Base-by-base conservation (phyloP, 2,329 filamentous ascomycete species). In the Pyricularia sp. region DNA sequence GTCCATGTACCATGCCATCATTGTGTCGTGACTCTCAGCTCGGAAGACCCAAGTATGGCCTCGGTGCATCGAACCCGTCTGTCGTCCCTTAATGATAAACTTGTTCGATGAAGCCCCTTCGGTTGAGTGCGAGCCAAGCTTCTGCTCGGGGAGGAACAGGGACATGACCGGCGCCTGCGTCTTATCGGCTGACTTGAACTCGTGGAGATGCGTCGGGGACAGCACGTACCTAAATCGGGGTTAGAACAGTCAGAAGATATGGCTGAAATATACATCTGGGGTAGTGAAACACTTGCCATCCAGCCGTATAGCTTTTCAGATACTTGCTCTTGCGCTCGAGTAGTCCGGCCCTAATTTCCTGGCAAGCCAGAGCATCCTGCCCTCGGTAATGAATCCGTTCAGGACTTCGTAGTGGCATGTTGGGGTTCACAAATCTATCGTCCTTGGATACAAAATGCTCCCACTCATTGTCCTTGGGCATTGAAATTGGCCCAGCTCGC, bases 311-410 rank as follows among this genome's bases (percentile, higher is more conserved):
- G 78, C 94, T 97, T 83, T 97, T 98, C 71, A 99, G 82, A 76
- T 98, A 99, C 77, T 98, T 99, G 86, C 93, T 97, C 88, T 98
- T 98, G 73, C 95, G 90, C 82, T 99, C 95, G 50, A 99, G 83
- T 79, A 97, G 89, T 2, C 95, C 95, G 25, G 93, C 92, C 70
- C 94, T 86, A 68, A 99, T 92, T 78, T 98, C 94, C 71, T 92
- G 77, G 84, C 92, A 79, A 68, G 92, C 88, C 71, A 92, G 89
- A 78, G 97, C 92, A 74, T 97, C 87, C 76, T 92, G 93, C 61
- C 95, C 95, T 23, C 94, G 94, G 77, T 98, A 99, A 70, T 92
- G 88, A 72, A 99, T 96, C 71, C 92, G 90, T 75, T 96, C 88
- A 25, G 92, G 80, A 68, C 89, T 87, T 69, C 95, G 88, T 70